phyloP scores from a whole-genome alignment of 2,329 filamentous ascomycete genomes.

The Sordariomycetes sp. region DNA sequence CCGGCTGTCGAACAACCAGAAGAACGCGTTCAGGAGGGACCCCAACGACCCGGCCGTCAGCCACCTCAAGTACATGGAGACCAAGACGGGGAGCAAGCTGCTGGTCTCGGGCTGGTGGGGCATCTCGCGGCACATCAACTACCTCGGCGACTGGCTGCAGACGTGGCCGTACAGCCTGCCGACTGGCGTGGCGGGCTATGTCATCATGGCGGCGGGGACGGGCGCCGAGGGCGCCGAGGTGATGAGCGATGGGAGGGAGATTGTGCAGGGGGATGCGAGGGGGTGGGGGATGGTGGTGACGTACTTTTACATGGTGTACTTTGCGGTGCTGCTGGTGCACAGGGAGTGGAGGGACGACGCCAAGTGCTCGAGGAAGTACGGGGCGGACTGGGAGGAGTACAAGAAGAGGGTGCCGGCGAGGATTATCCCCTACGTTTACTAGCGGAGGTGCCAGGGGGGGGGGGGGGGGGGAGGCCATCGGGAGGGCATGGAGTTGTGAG shows the following conservation, averaged over 20 bases:
- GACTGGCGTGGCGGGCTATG: slow-evolving; percentile 72
- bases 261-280: slow-evolving; percentile 58
- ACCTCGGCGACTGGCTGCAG: slow-evolving; percentile 90
- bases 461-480: background rate
- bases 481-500: background rate
- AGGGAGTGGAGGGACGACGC: slow-evolving; percentile 79
- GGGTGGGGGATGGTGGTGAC: slow-evolving; percentile 83
- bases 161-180: slow-evolving; percentile 83
- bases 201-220: slow-evolving; percentile 46
- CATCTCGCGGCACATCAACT: slow-evolving; percentile 83
- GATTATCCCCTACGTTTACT: slow-evolving; percentile 82
- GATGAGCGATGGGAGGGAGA: slow-evolving; percentile 45
- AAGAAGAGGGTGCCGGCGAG: slow-evolving; percentile 68
- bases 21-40: slow-evolving; percentile 86
- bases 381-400: slow-evolving; percentile 83
- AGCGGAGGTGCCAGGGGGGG: slow-evolving; percentile 4
- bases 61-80: slow-evolving; percentile 78
- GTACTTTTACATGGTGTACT: slow-evolving; percentile 92
- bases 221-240: slow-evolving; percentile 36
- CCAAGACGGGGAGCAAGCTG: slow-evolving; percentile 66
- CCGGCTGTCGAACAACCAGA: slow-evolving; percentile 86
- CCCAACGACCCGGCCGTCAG: slow-evolving; percentile 66
- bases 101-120: slow-evolving; percentile 91
- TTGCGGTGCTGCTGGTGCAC: slow-evolving; percentile 74
- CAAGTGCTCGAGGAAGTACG: slow-evolving; percentile 86